These are phyloP conservation scores for Irpex sp. DNA, from an alignment of 1,284 basidiomycete genomes.

Conservation along the genomic window DNA sequence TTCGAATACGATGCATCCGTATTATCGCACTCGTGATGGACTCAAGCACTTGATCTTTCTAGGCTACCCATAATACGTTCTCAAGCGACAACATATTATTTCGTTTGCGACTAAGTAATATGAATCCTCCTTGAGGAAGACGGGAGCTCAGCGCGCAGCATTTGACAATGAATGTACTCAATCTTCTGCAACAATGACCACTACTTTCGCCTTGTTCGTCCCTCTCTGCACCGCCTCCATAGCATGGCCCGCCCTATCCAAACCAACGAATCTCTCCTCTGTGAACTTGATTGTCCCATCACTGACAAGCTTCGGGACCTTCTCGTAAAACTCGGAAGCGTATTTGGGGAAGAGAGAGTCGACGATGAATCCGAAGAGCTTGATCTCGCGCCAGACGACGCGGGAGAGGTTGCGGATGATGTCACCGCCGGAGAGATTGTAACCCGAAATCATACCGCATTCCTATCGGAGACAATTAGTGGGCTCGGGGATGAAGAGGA, in stretches of 20 bases:
- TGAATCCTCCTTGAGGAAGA: no score
- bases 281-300: slow-evolving; percentile 58
- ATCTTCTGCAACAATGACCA: slow-evolving; percentile 46
- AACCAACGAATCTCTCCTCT: slow-evolving; percentile 48
- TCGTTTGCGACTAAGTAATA: no score
- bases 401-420: slow-evolving; percentile 11
- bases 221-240: slow-evolving; percentile 53
- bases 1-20: no score
- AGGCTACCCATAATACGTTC: no score
- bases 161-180: neutral
- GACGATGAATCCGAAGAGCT: slow-evolving; percentile 60
- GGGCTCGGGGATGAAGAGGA: neutral
- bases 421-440: neutral
- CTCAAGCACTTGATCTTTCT: no score
- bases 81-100: no score
- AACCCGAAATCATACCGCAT: neutral
- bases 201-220: slow-evolving; percentile 55
- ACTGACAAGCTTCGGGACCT: slow-evolving; percentile 47
- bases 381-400: slow-evolving; percentile 49
- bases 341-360: slow-evolving; percentile 37
- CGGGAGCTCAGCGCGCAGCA: no score
- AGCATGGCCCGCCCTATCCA: slow-evolving; percentile 51
- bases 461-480: neutral
- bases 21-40: no score
- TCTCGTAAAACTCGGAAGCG: slow-evolving; percentile 42